These are phyloP conservation scores for Linnemannia elongata DNA, from an alignment of 192 early-diverging fungal genomes.

Conservation along the genomic window DNA sequence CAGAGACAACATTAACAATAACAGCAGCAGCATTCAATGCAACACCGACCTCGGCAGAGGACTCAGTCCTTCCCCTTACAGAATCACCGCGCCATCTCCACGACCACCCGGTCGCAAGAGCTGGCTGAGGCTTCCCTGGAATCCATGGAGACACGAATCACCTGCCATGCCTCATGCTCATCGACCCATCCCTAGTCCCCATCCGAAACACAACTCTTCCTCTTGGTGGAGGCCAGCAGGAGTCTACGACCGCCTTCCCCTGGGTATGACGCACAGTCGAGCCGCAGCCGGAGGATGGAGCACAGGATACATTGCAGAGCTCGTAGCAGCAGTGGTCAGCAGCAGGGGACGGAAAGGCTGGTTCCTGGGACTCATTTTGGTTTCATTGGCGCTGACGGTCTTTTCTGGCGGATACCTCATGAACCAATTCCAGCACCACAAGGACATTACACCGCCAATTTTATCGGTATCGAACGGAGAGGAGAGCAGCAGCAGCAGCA, in stretches of 20 bases:
- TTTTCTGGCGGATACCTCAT: slow-evolving; percentile 39
- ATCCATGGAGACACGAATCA: not conserved
- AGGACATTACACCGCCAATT: slow-evolving; percentile 10
- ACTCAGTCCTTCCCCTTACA: not conserved
- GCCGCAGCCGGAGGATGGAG: not conserved
- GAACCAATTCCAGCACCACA: slow-evolving; percentile 29
- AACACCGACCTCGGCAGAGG: not conserved
- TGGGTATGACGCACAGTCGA: not conserved
- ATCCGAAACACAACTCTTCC: not conserved
- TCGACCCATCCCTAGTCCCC: not conserved
- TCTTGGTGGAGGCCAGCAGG: slow-evolving; percentile 19
- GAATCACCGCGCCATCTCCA: not conserved
- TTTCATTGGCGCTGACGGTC: slow-evolving; percentile 38
- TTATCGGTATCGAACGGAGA: not conserved
- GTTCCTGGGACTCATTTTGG: slow-evolving; percentile 38
- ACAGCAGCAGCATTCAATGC: not conserved
- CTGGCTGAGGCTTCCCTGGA: slow-evolving; percentile 23
- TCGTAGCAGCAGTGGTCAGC: not conserved
- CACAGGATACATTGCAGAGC: not conserved
- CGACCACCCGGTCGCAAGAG: not conserved
- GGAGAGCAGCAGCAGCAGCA: not conserved
- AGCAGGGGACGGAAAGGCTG: slow-evolving; percentile 43
- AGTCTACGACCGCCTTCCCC: not conserved
- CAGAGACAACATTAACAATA: not conserved
- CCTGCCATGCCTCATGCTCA: not conserved